Evolutionary conservation across 495 filamentous ascomycete genomes (phyloP).

Genomic region (Podospora appendiculata): DNA sequence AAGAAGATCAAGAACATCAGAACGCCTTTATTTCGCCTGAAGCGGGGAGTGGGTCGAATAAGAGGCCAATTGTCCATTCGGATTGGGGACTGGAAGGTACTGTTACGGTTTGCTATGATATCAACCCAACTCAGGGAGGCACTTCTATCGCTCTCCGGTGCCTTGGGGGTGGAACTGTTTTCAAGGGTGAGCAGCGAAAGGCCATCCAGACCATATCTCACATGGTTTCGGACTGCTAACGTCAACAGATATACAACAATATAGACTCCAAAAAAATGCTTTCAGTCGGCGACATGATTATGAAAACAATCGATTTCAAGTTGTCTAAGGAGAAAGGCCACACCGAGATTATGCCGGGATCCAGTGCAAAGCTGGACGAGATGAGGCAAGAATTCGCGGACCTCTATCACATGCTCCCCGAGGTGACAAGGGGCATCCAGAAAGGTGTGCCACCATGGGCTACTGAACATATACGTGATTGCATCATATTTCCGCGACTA

Average conservation of each 20-base stretch:
- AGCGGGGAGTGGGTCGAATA: conserved; percentile 63
- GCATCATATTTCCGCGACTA: conserved; percentile 80
- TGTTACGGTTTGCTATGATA: conserved; percentile 45
- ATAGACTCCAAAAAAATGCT: conserved; percentile 50
- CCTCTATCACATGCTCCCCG: conserved; percentile 61
- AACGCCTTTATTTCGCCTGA: conserved; percentile 59
- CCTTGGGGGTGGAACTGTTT: conserved; percentile 46
- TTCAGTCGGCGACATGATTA: conserved; percentile 60
- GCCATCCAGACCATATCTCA: background rate
- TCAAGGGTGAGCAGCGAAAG: conserved; percentile 39
- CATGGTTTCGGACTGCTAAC: conserved; percentile 4
- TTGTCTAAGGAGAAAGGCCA: conserved; percentile 65
- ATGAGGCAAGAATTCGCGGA: conserved; percentile 74
- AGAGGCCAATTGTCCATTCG: conserved; percentile 50
- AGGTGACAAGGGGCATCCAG: conserved; percentile 55
- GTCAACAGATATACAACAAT: conserved; percentile 23
- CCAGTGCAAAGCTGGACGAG: conserved; percentile 69
- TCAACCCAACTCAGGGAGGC: conserved; percentile 60
- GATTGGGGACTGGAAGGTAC: conserved; percentile 62
- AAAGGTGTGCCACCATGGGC: conserved; percentile 53
- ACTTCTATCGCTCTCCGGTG: conserved; percentile 53
- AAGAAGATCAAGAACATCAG: conserved; percentile 75
- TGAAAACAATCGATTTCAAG: conserved; percentile 74
- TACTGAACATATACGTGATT: conserved; percentile 49
- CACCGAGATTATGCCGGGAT: conserved; percentile 63